Evolutionary conservation across 2,329 filamentous ascomycete genomes (phyloP), one percentile per base, ranked within the genome.

Genomic region (Aspergillus hiratsukae): DNA sequence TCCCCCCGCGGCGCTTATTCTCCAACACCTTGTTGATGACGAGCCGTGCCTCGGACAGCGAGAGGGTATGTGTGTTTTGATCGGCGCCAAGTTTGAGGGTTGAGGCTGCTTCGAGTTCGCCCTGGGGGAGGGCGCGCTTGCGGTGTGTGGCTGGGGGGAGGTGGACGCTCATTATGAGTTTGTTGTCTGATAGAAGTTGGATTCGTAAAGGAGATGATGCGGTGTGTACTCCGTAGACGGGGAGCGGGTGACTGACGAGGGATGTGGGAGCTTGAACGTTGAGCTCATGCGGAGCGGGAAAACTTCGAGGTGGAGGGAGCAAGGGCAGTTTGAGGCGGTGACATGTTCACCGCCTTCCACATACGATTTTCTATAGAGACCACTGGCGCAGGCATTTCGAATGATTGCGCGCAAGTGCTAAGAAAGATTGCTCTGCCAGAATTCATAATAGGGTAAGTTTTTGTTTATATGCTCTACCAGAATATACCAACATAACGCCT

Each of bases 31-130:
- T 91, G 70, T 93, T 93, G 68, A 99, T 90, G 69, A 99, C 89
- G 51, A 96, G 84, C 65, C 91, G 85, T 1, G 94, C 92, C 77
- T 97, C 94, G 35, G 91, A 96, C 53, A 97, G 84, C 48, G 92
- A 96, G 60, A 99, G 81, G 5, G 92, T 93, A 71, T 94, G 91
- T 63, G 95, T 91, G 69, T 93, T 82, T 66, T 95, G 86, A 76
- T 97, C 97, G 72, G 97, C 93, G 76, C 94, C 94, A 10, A 99
- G 88, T 73, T 88, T 89, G 61, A 97, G 85, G 54, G 86, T 85
- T 7, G 84, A 80, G 51, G 88, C 86, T 25, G 93, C 92, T 78
- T 97, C 91, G 75, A 97, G 93, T 72, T 96, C 92, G 71, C 71
- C 72, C 58, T 76, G 74, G 1, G 75, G 74, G 23, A 74, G 63